Base-by-base conservation (phyloP, 257 asterid species). In the Apocynum venetum region DNA sequence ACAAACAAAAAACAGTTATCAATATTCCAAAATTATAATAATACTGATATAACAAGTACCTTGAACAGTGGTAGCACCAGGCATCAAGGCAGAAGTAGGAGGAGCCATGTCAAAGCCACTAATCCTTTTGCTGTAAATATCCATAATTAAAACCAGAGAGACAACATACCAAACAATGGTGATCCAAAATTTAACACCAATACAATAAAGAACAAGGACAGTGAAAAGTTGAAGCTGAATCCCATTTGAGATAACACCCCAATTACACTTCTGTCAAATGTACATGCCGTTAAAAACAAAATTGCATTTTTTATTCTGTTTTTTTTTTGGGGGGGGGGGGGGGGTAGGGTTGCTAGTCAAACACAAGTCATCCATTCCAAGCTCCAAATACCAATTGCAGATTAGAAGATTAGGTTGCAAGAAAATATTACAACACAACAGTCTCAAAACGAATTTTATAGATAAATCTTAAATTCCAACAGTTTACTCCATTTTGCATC, bases 21-120 rank as follows among this genome's bases (percentile, higher is more conserved):
- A 80, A 78, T 60, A 59, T 61, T 71, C 44, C 47, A 69, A 72
- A 77, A 79, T 88, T 70, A 74, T 60, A 49, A 82, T 65, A 76
- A 72, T 75, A 80, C 35, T 14, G 73, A 81, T 71, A 70, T 64
- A 84, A 73, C 67, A 74, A 60, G 83, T 89, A 93, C 97, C 98
- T 89, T 92, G 47, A 38, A 60, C 64, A 41, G 78, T 8, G 52
- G 75, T 43, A 68, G 73, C 77, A 35, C 87, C 89, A 72, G 94
- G 85, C 80, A 89, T 87, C 89, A 68, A 41, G 52, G 52, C 76
- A 47, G 89, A 76, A 78, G 93, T 13, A 53, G 64, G 63, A 10
- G 76, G 76, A 43, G 65, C 64, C 77, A 73, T 49, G 51, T 73
- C 77, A 53, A 73, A 73, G 15, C 77, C 77, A 53, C 77, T 73